Evolutionary conservation across 1,284 basidiomycete genomes (phyloP).

Genomic region (Malassezia equina): DNA sequence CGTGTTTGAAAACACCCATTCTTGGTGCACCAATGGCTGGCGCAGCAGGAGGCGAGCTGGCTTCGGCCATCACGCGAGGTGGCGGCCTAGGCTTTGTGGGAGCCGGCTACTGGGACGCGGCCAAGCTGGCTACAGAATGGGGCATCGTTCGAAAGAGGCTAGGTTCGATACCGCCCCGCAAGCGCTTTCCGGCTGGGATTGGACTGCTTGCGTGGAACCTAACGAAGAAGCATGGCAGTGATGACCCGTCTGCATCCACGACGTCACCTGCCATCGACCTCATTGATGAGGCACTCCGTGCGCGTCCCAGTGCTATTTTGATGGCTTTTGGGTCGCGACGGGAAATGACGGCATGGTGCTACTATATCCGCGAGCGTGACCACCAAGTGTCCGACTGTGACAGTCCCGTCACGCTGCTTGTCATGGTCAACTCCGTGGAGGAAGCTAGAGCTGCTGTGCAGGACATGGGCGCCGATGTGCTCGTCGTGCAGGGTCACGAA

Average conservation of each 20-base stretch:
- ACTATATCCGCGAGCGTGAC: constrained; percentile 23
- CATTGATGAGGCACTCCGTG: constrained; percentile 24
- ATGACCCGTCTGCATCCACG: not conserved
- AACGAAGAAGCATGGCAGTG: constrained; percentile 17
- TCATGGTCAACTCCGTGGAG: constrained; percentile 29
- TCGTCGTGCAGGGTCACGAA: constrained; percentile 34
- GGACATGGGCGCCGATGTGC: constrained; percentile 27
- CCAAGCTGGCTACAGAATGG: constrained; percentile 23
- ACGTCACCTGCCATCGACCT: constrained; percentile 11
- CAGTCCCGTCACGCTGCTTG: constrained; percentile 18
- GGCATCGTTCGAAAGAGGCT: constrained; percentile 18
- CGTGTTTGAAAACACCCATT: constrained; percentile 19
- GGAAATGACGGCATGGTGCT: constrained; percentile 26
- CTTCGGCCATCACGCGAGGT: constrained; percentile 28
- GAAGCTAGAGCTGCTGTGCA: constrained; percentile 28
- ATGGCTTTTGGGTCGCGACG: constrained; percentile 33
- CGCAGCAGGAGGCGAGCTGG: constrained; percentile 35
- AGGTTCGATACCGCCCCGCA: constrained; percentile 4
- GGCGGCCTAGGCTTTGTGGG: constrained; percentile 46
- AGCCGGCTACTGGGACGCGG: constrained; percentile 30
- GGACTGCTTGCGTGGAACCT: constrained; percentile 41
- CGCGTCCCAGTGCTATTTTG: constrained; percentile 34
- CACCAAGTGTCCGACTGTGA: constrained; percentile 18
- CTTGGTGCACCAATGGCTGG: constrained; percentile 40
- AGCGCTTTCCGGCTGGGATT: constrained; percentile 31